phyloP scores from a whole-genome alignment of 2,329 filamentous ascomycete genomes.

The Penicillium sp. region DNA sequence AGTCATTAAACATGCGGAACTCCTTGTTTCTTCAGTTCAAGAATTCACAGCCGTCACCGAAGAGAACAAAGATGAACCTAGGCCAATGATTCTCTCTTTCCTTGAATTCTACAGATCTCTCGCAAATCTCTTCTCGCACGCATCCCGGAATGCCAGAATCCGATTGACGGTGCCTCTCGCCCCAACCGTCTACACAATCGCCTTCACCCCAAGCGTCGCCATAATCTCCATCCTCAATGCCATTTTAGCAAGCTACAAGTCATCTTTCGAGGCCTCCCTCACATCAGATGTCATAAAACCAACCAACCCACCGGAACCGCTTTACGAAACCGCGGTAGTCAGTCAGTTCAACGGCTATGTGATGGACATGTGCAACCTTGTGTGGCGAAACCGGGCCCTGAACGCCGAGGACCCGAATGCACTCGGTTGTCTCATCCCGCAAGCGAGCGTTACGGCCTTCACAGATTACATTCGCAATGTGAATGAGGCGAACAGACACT shows the following conservation, averaged over 20 bases:
- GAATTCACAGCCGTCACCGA: conserved; percentile 49
- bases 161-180: conserved; percentile 68
- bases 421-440: conserved; percentile 52
- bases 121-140: conserved; percentile 56
- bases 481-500: conserved; percentile 34
- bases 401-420: conserved; percentile 62
- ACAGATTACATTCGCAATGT: conserved; percentile 42
- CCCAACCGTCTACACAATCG: conserved; percentile 66
- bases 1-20: conserved; percentile 51
- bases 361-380: conserved; percentile 81
- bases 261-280: conserved; percentile 65
- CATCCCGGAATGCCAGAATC: conserved; percentile 52
- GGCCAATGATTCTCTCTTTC: conserved; percentile 49
- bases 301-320: conserved; percentile 30
- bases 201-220: conserved; percentile 63
- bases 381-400: conserved; percentile 76
- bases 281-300: conserved; percentile 37
- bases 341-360: conserved; percentile 77
- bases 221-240: conserved; percentile 67
- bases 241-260: conserved; percentile 70
- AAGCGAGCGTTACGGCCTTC: conserved; percentile 45
- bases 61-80: conserved; percentile 10
- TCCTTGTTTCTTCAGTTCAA: conserved; percentile 58
- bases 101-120: conserved; percentile 69
- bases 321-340: conserved; percentile 60